Evolutionary conservation across 768 basidiomycete genomes (phyloP).

Genomic region (Mycena indigotica): DNA sequence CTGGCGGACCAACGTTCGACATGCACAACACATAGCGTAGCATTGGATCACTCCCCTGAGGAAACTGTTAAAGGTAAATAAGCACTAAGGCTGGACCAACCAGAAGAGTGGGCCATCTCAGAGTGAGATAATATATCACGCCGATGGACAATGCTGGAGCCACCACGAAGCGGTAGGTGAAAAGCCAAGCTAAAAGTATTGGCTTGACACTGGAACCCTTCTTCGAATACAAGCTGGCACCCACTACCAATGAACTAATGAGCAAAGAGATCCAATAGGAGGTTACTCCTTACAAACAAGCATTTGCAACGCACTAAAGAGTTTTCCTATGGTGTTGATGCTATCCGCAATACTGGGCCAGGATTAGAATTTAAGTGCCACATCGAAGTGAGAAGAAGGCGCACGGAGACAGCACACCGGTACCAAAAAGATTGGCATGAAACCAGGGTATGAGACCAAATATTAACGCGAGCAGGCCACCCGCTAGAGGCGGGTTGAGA

Average conservation of each 20-base stretch:
- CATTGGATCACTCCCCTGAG: slow-evolving; percentile 18
- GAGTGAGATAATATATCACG: slow-evolving; percentile 16
- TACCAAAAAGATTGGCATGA: slow-evolving; percentile 19
- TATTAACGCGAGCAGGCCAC: slow-evolving; percentile 15
- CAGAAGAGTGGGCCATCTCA: slow-evolving; percentile 18
- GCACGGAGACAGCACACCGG: slow-evolving; percentile 20
- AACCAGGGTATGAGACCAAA: slow-evolving; percentile 21
- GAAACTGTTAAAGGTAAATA: not conserved
- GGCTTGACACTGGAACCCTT: slow-evolving; percentile 11
- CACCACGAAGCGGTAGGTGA: slow-evolving; percentile 20
- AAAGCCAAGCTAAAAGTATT: slow-evolving; percentile 16
- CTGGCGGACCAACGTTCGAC: slow-evolving; percentile 19
- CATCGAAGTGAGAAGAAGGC: not conserved
- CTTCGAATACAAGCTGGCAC: slow-evolving; percentile 19
- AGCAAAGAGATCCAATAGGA: not conserved
- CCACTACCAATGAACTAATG: not conserved
- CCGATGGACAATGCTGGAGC: slow-evolving; percentile 20
- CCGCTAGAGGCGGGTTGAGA: slow-evolving; percentile 17
- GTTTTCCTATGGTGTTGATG: slow-evolving; percentile 18
- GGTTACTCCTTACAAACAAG: slow-evolving; percentile 11
- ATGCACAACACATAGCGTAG: slow-evolving; percentile 17
- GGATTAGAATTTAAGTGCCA: not conserved
- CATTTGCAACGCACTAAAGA: slow-evolving; percentile 23
- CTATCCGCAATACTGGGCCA: slow-evolving; percentile 15
- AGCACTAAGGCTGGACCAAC: slow-evolving; percentile 3